Conservation (phyloP, 768 basidiomycete genomes). For the Leucosporidium creatinivorum region DNA sequence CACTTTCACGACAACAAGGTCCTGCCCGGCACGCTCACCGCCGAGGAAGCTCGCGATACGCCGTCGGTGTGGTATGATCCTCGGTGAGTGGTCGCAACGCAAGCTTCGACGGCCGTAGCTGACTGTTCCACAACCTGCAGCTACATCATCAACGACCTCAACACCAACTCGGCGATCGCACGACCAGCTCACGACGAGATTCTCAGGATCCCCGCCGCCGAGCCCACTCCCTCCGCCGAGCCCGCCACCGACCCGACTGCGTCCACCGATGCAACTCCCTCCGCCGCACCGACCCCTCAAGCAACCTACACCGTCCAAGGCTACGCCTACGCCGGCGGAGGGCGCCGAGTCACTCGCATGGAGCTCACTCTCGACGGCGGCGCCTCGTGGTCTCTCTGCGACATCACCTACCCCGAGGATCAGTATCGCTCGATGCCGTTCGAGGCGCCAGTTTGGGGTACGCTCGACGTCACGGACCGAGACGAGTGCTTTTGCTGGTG, state of each 20-base stretch:
- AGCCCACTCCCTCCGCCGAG: constrained; percentile 9
- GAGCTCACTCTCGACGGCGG: constrained; percentile 57
- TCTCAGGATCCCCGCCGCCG: constrained; percentile 2
- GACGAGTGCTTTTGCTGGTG: constrained; percentile 57
- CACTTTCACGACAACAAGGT: constrained; percentile 56
- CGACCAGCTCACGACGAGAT: constrained; percentile 53
- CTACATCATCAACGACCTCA: constrained; percentile 51
- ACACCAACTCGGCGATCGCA: constrained; percentile 56
- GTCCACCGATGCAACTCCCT: not conserved
- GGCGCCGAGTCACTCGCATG: constrained; percentile 53
- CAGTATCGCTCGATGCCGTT: constrained; percentile 42
- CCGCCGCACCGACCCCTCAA: constrained; percentile 4
- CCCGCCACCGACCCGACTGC: constrained; percentile 4
- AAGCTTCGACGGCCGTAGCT: not conserved
- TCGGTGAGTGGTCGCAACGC: constrained; percentile 37
- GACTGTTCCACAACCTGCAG: constrained; percentile 33
- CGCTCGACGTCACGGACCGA: constrained; percentile 48
- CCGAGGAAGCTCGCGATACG: constrained; percentile 52
- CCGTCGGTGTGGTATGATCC: constrained; percentile 54
- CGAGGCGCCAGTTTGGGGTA: constrained; percentile 48
- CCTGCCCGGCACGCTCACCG: constrained; percentile 51
- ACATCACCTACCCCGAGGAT: constrained; percentile 52
- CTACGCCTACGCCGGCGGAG: constrained; percentile 60
- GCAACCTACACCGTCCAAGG: constrained; percentile 48
- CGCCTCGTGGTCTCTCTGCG: constrained; percentile 48